Base-by-base conservation (phyloP, 2,329 filamentous ascomycete species). In the Phialocephala sp. region DNA sequence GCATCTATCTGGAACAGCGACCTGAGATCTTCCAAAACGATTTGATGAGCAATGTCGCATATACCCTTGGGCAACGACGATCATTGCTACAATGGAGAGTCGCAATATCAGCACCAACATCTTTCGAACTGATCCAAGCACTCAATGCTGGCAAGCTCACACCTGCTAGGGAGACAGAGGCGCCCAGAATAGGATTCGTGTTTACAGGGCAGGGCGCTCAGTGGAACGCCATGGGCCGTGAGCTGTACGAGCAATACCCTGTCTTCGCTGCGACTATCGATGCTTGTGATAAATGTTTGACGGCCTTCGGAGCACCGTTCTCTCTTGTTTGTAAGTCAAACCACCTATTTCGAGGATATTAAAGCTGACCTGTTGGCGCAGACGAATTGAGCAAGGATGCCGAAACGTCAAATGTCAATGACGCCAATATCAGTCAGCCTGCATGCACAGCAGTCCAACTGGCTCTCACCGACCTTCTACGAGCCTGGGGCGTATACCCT, bases 261-360 rank as follows among this genome's bases (percentile, higher is more conserved):
- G 61, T 72, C 3, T 73, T 71, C 41, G 62, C 68, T 58, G 61
- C 66, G 6, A 71, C 70, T 4, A 65, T 74, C 11, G 68, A 69
- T 56, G 55, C 68, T 9, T 77, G 76, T 5, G 76, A 77, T 0
- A 74, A 75, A 43, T 77, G 73, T 56, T 71, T 83, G 18, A 68
- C 67, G 8, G 68, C 67, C 8, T 64, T 70, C 32, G 72, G 67
- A 5, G 68, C 68, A 5, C 52, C 67, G 4, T 74, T 70, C 41
- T 74, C 70, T 52, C 65, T 72, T 2, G 62, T 72, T n/a, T 64
- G 71, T 71, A 60, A 35, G 67, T 65, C 41, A n/a, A 45, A 11
- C 14, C 37, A 14, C 15, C 8, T 24, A 12, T 2, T 18, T 14
- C 9, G 14, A 20, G 9, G 43, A 20, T 11, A 3, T 54, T 20